Evolutionary conservation across 768 basidiomycete species (phyloP), one percentile per base, ranked within the genome.

Genomic region (Trametes punicea): DNA sequence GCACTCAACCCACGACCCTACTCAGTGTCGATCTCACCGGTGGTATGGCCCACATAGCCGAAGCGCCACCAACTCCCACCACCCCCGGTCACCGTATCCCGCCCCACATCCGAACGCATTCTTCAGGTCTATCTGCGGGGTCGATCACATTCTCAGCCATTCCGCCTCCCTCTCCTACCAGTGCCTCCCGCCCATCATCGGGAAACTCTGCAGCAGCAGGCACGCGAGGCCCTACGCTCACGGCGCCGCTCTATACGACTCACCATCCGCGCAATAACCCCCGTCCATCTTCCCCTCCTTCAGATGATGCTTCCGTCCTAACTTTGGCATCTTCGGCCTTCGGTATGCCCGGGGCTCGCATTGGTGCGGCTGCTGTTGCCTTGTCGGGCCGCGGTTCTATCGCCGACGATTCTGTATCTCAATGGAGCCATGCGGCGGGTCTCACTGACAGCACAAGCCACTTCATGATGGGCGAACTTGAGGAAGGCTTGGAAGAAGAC

Each of bases 261-360:
- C 93, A 92, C 51, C 93, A 98, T 72, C 95, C 96, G 9, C 83
- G 93, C 42, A 92, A 97, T 70, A 99, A 99, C 67, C 96, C 96
- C 1, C 84, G 90, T 21, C 96, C 97, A 21, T 88, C 88, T 15
- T 91, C 91, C 6, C 88, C 92, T 20, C 95, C 96, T 1, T 76
- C 84, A 41, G 93, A 95, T 66, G 94, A 98, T 66, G 96, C 96
- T 2, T 94, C 91, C 2, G 75, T 95, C 51, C 77, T 98, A 42
- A 99, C 96, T 0, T 82, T 99, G 10, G 96, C 96, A 11, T 94
- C 92, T 23, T 95, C 93, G 3, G 93, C 91, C 3, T 97, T 90
- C 70, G 95, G 84, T 0, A 74, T 87, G 49, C 83, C 87, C 15
- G 81, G 79, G 18, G 75, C 74, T 25, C 81, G 84, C 42, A 63